Percentiles rank a stretch among this genome's conserved stretches.
phyloP scores from a whole-genome alignment of 768 basidiomycete species.

The Kwoniella europaea region DNA sequence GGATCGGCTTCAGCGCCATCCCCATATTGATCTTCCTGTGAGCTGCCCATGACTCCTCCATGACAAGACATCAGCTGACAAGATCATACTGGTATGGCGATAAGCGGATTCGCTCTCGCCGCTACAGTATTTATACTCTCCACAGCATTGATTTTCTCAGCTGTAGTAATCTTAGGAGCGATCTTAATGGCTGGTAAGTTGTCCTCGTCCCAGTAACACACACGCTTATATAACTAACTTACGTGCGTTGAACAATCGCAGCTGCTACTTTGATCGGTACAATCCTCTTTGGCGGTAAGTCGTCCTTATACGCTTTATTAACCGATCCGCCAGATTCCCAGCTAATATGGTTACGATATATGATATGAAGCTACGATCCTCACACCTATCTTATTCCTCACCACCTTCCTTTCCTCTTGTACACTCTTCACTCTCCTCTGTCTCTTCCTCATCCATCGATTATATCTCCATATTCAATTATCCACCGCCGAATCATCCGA shows the following conservation, averaged over 20 bases:
- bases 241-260: too few species aligned
- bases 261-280: constrained; percentile 14
- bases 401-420: constrained; percentile 31
- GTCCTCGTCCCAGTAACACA: neutral
- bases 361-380: constrained; percentile 22
- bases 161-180: constrained; percentile 30
- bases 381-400: constrained; percentile 45
- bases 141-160: constrained; percentile 21
- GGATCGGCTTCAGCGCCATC: constrained; percentile 36
- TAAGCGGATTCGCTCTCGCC: constrained; percentile 39
- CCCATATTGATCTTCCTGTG: constrained; percentile 42
- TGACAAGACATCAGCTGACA: neutral
- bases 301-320: neutral
- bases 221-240: too few species aligned
- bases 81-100: neutral
- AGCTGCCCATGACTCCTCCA: constrained; percentile 8
- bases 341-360: too few species aligned
- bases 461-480: constrained; percentile 41
- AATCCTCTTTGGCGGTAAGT: constrained; percentile 31
- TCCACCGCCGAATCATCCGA: constrained; percentile 1
- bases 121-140: constrained; percentile 36
- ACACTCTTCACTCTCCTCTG: constrained; percentile 36
- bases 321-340: neutral
- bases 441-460: constrained; percentile 48
- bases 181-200: constrained; percentile 38